Base-by-base conservation (phyloP, 2,329 filamentous ascomycete genomes). In the Trichoderma semiorbis region DNA sequence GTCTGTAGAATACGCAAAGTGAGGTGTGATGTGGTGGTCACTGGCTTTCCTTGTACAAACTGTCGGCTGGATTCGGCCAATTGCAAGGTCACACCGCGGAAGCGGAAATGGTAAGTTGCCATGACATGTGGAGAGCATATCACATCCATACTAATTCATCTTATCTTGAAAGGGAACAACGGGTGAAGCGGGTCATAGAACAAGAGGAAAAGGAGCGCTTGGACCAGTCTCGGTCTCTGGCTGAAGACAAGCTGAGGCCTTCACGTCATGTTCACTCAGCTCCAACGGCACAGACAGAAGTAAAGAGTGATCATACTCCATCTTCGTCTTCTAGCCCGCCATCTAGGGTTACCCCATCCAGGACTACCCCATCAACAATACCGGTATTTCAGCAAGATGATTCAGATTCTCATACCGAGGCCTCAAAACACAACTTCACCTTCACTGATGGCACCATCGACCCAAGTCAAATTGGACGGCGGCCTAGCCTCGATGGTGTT, bases 11-110 rank as follows among this genome's bases (percentile, higher is more conserved):
- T 66, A 0, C 70, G 73, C 58, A 75, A 75, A 53, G 73, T 75
- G 18, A 69, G 74, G 12, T 75, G 74, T 47, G 71, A 75, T 53
- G 74, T 75, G n/a, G 71, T 63, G 11, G 36, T 69, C 0, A 50
- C 60, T 28, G 74, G 74, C 3, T 64, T 69, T 2, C 74, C 74
- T 0, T 75, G 74, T 47, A 74, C 72, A 39, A 75, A 74, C 50
- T 75, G 74, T 34, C 53, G 43, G 14, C 28, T 74, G 58, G 73
- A 74, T 26, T 50, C 60, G 16, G 57, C 39, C 32, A 70, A 70
- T 16, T 74, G 73, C 57, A 58, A 61, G 14, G 64, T 74, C 14
- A n/a, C 50, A 21, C 47, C 62, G 21, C 61, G 68, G 47, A 67
- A 63, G 43, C 36, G 68, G 16, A 67, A 66, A 1, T 69, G 73